A percentile compares a stretch with the other conserved stretches of the same genome.
Evolutionary conservation across 495 filamentous ascomycete genomes (phyloP).

Genomic region (Xylaria bambusicola): DNA sequence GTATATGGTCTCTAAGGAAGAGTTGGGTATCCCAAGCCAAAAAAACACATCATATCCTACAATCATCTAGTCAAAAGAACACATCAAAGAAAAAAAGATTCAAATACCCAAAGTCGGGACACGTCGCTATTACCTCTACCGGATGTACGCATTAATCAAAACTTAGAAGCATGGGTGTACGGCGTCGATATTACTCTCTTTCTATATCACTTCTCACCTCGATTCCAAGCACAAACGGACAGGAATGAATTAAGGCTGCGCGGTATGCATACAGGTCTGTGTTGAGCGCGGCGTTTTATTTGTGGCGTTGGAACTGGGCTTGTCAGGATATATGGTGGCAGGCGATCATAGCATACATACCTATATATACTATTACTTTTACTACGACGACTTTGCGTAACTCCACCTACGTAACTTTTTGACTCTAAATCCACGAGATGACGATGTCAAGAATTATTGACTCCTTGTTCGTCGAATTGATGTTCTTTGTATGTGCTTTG

Average conservation of each 20-base stretch:
- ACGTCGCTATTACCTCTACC: too few species aligned
- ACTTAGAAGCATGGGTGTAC: neutral
- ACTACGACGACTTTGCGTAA: neutral
- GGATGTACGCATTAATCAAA: neutral
- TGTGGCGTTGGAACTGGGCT: neutral
- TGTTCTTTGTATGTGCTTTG: too few species aligned
- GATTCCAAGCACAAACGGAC: neutral
- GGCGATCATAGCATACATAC: neutral
- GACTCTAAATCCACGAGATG: neutral
- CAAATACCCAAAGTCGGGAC: too few species aligned
- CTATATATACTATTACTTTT: neutral
- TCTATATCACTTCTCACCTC: neutral
- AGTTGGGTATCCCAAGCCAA: too few species aligned
- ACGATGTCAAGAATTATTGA: too few species aligned
- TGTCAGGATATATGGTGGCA: conserved; percentile 6
- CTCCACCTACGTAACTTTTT: neutral
- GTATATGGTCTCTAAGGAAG: too few species aligned
- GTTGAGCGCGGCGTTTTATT: conserved; percentile 12
- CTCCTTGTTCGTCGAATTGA: too few species aligned
- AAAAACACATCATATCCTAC: too few species aligned
- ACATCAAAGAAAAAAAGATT: neutral
- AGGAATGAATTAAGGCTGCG: neutral
- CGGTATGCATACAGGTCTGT: neutral
- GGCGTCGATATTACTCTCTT: neutral
- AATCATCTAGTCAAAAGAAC: too few species aligned